Evolutionary conservation across 129 eudicot genomes (phyloP), one percentile per base, ranked within the genome.

Genomic region (Lactuca sativa): DNA sequence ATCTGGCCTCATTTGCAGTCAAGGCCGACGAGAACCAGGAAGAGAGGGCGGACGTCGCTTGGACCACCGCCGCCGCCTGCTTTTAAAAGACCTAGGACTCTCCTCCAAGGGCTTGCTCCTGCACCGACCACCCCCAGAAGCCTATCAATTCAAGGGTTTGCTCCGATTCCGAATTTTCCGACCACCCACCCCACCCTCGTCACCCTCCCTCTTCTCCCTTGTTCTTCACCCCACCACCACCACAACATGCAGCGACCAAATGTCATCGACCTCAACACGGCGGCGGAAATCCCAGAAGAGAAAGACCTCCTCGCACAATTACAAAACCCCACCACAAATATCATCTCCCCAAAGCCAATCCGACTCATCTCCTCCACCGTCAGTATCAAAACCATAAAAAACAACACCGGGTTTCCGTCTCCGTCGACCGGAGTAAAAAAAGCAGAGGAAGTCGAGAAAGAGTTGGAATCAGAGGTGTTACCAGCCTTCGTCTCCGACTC

Each of bases 1-100:
- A 87, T 89, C 1, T 86, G 96, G 96, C 81, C 92, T 60, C 83
- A 86, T 34, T 83, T 86, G 76, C 95, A 92, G 47, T 86, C 96
- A 30, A 74, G 95, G 16, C 95, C 98, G 5, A 89, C 95, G 0
- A 44, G 92, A 51, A 89, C 95, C 11, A 52, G 98, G 55, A 92
- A 92, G 79, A 74, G 98, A 3, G 98, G 96, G 11, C 62, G 92
- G 71, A 72, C 87, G 15, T 74, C 87, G 0, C 73, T 80, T 0
- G 85, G 66, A 1, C 81, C 82, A 18, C 78, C 89, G 0, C 79
- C 92, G 11, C 33, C 89, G 4, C 15, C 75, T 0, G 38, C 77
- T 10, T n/a, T 67, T 32, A 92, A 89, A 51, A 66, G 95, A 33
- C 59, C 84, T n/a, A 67, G 86, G 55, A 62, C 78, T 18, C 74